These are phyloP conservation scores for Aschersonia sp. DNA, from an alignment of 2,329 filamentous ascomycete genomes.

Conservation along the genomic window DNA sequence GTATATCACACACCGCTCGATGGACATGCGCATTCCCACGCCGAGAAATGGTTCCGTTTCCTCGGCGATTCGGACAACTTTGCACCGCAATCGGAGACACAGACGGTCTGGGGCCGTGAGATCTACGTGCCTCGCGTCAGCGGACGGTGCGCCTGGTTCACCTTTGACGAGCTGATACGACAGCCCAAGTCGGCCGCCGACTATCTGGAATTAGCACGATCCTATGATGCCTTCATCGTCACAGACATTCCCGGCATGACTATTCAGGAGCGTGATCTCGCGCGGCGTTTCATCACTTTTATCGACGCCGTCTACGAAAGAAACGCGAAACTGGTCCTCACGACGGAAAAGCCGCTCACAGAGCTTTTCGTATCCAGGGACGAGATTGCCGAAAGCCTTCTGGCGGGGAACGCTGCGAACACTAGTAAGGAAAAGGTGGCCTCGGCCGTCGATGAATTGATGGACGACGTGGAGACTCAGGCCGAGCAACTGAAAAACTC, in stretches of 20 bases:
- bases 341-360: slow-evolving; percentile 69
- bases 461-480: slow-evolving; percentile 79
- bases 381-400: slow-evolving; percentile 46
- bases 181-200: slow-evolving; percentile 83
- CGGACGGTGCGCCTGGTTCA: slow-evolving; percentile 79
- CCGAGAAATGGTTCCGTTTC: slow-evolving; percentile 91
- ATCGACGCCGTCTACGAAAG: slow-evolving; percentile 92
- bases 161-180: slow-evolving; percentile 83
- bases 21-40: slow-evolving; percentile 60
- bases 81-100: slow-evolving; percentile 59
- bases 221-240: slow-evolving; percentile 85
- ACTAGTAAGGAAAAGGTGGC: slow-evolving; percentile 4
- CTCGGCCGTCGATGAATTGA: slow-evolving; percentile 46
- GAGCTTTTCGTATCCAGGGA: slow-evolving; percentile 71
- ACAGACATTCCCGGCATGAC: slow-evolving; percentile 91
- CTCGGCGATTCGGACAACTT: slow-evolving; percentile 66
- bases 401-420: slow-evolving; percentile 30
- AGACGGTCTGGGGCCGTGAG: slow-evolving; percentile 84
- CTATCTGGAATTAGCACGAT: slow-evolving; percentile 80
- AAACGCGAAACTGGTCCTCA: slow-evolving; percentile 89
- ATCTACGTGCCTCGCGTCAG: slow-evolving; percentile 80
- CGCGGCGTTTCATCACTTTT: slow-evolving; percentile 90
- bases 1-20: slow-evolving; percentile 90
- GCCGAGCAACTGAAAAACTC: slow-evolving; percentile 75
- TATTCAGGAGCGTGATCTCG: slow-evolving; percentile 70